Evolutionary conservation across 176 grass and related monocot genomes (phyloP).

Genomic region (Pontederia paniculata): DNA sequence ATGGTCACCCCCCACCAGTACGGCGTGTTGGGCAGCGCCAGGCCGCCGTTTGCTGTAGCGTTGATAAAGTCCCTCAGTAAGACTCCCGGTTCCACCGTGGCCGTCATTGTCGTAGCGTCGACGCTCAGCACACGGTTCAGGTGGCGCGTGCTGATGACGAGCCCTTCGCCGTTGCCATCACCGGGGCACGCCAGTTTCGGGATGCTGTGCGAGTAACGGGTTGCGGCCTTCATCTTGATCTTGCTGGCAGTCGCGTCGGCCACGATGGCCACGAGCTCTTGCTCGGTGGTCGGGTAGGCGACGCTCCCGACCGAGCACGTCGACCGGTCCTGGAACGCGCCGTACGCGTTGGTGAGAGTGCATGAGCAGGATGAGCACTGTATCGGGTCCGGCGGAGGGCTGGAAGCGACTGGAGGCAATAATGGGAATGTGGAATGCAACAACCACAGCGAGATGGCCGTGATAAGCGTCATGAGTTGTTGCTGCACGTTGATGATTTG

Average conservation of each 20-base stretch:
- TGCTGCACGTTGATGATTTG: no score
- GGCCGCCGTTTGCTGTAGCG: slow-evolving; percentile 19
- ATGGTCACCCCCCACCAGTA: slow-evolving; percentile 73
- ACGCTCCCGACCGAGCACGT: slow-evolving; percentile 28
- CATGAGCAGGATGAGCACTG: no score
- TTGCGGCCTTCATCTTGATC: no score
- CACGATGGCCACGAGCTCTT: slow-evolving; percentile 41
- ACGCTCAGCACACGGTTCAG: slow-evolving; percentile 24
- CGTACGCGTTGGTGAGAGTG: slow-evolving; percentile 48
- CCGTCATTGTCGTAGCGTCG: neutral
- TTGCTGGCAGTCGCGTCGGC: slow-evolving; percentile 17
- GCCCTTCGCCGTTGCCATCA: slow-evolving; percentile 17
- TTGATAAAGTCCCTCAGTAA: slow-evolving; percentile 29
- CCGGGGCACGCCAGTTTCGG: slow-evolving; percentile 61
- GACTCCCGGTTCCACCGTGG: slow-evolving; percentile 51
- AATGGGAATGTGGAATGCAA: no score
- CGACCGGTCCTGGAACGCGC: slow-evolving; percentile 49
- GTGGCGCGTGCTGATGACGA: no score
- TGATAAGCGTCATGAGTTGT: no score
- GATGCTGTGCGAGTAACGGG: slow-evolving; percentile 60
- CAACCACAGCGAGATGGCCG: no score
- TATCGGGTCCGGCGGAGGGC: no score
- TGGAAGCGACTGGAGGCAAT: no score
- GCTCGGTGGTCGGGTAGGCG: slow-evolving; percentile 37
- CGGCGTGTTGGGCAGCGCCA: slow-evolving; percentile 47